Evolutionary conservation across 768 basidiomycete genomes (phyloP).

Genomic region (Suillus cothurnatus): DNA sequence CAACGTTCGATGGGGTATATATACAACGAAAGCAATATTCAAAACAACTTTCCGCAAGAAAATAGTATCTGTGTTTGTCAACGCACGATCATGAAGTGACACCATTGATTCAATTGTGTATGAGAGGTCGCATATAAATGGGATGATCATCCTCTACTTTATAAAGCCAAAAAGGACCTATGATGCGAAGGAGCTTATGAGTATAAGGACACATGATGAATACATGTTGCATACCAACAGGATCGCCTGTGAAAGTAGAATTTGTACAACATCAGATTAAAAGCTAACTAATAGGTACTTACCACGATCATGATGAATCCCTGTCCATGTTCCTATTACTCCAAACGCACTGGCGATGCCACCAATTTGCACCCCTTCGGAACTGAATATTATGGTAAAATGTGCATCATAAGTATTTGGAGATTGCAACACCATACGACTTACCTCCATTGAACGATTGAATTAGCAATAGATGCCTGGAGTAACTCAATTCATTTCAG

Average conservation of each 20-base stretch:
- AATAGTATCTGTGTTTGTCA: background rate
- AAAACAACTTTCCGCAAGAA: background rate
- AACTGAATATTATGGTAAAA: conserved; percentile 42
- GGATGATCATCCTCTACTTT: conserved; percentile 49
- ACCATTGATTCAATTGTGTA: conserved; percentile 7
- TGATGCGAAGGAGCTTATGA: conserved; percentile 5
- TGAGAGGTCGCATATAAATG: conserved; percentile 34
- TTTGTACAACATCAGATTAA: background rate
- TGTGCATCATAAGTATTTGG: conserved; percentile 6
- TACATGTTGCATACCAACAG: conserved; percentile 51
- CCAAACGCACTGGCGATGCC: conserved; percentile 66
- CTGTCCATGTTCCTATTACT: conserved; percentile 70
- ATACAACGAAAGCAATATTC: conserved; percentile 4
- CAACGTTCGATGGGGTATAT: conserved; percentile 33
- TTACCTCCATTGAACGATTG: conserved; percentile 61
- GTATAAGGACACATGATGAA: background rate
- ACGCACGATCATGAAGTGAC: background rate
- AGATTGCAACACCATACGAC: conserved; percentile 11
- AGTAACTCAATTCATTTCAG: conserved; percentile 16
- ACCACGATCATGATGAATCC: conserved; percentile 60
- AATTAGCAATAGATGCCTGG: conserved; percentile 57
- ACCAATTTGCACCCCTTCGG: conserved; percentile 69
- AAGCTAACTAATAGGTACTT: conserved; percentile 8
- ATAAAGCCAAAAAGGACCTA: conserved; percentile 77
- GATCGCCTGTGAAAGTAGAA: conserved; percentile 48